A percentile compares a stretch with the other conserved stretches of the same genome.
Evolutionary conservation across 1,284 basidiomycete genomes (phyloP).

Genomic region (Microstroma glucosiphilum): DNA sequence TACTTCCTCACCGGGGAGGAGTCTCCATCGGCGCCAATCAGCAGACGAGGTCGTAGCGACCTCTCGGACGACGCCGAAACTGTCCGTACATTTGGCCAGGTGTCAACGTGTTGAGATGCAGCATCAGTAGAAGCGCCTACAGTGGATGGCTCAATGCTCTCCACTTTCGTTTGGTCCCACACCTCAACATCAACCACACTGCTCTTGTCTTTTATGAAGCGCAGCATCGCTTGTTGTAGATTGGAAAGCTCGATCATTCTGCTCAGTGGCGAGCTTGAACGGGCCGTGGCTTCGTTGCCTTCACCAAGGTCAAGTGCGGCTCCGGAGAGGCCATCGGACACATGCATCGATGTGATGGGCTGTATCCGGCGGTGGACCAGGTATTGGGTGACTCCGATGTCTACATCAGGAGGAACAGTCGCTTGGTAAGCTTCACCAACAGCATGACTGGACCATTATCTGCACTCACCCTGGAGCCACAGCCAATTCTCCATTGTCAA

Average conservation of each 20-base stretch:
- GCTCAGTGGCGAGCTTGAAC: conserved; percentile 21
- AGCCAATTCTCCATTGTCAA: conserved; percentile 40
- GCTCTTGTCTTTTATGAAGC: conserved; percentile 22
- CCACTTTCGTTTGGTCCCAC: conserved; percentile 63
- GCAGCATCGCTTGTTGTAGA: conserved; percentile 46
- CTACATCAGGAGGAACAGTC: conserved; percentile 13
- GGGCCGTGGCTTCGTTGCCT: conserved; percentile 15
- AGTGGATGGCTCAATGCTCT: conserved; percentile 60
- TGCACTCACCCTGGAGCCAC: conserved; percentile 29
- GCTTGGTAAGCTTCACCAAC: background rate
- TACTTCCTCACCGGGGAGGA: conserved; percentile 88
- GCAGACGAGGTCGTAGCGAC: conserved; percentile 22
- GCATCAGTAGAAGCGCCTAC: background rate
- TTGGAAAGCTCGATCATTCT: conserved; percentile 47
- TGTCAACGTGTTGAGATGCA: conserved; percentile 36
- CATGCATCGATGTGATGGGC: conserved; percentile 37
- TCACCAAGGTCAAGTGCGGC: conserved; percentile 41
- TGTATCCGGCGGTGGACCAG: conserved; percentile 31
- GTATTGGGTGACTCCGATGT: conserved; percentile 26
- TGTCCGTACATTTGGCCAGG: conserved; percentile 23
- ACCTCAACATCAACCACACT: conserved; percentile 58
- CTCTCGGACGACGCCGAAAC: background rate
- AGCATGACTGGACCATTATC: background rate
- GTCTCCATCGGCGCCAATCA: conserved; percentile 92
- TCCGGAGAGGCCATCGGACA: conserved; percentile 47